Evolutionary conservation across 2,329 filamentous ascomycete species (phyloP).

Genomic region (Penicillium sp.): DNA sequence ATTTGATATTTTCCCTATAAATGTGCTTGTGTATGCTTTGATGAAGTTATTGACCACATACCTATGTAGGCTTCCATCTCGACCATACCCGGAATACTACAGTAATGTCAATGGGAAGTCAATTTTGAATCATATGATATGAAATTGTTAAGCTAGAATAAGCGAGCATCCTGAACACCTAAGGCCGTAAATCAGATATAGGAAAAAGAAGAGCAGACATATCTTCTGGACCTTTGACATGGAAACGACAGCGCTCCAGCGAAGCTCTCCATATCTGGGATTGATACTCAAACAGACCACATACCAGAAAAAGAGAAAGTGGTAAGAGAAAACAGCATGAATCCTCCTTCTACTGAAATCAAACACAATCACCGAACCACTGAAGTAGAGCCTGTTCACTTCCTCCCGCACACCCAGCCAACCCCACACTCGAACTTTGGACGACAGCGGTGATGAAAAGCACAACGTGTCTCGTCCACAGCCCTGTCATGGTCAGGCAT

Average conservation of each 20-base stretch:
- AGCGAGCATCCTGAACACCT: background rate
- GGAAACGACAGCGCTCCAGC: background rate
- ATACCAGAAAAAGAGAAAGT: background rate
- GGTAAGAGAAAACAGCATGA: background rate
- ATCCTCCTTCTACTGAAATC: background rate
- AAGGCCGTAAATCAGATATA: too few relatives aligned
- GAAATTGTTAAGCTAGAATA: background rate
- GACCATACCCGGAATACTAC: background rate
- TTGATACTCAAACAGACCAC: background rate
- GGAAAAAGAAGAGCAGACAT: background rate
- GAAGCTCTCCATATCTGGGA: background rate
- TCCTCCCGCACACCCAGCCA: constrained; percentile 6
- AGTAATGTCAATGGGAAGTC: background rate
- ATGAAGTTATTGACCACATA: background rate
- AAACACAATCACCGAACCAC: background rate
- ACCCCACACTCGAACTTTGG: constrained; percentile 1
- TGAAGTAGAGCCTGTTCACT: background rate
- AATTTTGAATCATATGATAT: background rate
- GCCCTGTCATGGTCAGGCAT: background rate
- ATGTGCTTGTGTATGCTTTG: background rate
- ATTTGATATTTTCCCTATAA: too few relatives aligned
- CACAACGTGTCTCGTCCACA: background rate
- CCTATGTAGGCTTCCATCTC: too few relatives aligned
- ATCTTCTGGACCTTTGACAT: background rate
- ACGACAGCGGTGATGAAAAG: constrained; percentile 2